Evolutionary conservation across 164 flowering plant species (phyloP).

Genomic region (Annona cherimola): DNA sequence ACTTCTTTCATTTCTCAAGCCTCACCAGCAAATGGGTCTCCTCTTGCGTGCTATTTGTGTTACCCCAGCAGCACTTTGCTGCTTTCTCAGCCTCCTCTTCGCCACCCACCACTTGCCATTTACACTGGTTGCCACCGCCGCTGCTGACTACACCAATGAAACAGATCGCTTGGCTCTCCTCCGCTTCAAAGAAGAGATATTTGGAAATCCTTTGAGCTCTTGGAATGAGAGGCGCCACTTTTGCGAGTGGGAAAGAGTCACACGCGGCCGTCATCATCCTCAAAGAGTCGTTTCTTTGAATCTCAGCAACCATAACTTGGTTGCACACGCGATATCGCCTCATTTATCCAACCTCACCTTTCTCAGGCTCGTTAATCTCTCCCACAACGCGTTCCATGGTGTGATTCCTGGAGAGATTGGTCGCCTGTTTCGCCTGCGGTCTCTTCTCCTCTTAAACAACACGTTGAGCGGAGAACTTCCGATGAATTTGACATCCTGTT

Average conservation of each 20-base stretch:
- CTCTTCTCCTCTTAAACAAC: constrained; percentile 29
- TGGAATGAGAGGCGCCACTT: constrained; percentile 20
- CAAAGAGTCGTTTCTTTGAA: constrained; percentile 25
- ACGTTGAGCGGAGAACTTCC: constrained; percentile 31
- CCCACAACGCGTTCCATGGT: constrained; percentile 29
- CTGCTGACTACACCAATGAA: background rate
- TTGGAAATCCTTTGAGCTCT: constrained; percentile 11
- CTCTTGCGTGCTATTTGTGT: too few relatives aligned
- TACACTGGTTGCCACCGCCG: too few relatives aligned
- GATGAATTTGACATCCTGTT: constrained; percentile 15
- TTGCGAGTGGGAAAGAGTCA: constrained; percentile 14
- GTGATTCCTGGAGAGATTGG: constrained; percentile 27
- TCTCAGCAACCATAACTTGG: constrained; percentile 19
- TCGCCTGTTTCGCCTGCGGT: constrained; percentile 25
- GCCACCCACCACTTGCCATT: too few relatives aligned
- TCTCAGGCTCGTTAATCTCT: constrained; percentile 30
- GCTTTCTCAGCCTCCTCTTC: too few relatives aligned
- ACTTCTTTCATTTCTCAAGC: too few relatives aligned
- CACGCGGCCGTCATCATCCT: constrained; percentile 18
- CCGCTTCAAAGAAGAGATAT: constrained; percentile 12
- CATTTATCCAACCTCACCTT: constrained; percentile 41
- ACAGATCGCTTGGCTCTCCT: constrained; percentile 13
- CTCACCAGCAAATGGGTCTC: too few relatives aligned
- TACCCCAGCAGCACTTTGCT: too few relatives aligned
- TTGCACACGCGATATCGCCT: constrained; percentile 28